Conservation (phyloP, 2,329 filamentous ascomycete genomes). For the Pyrenophora tritici-repentis region DNA sequence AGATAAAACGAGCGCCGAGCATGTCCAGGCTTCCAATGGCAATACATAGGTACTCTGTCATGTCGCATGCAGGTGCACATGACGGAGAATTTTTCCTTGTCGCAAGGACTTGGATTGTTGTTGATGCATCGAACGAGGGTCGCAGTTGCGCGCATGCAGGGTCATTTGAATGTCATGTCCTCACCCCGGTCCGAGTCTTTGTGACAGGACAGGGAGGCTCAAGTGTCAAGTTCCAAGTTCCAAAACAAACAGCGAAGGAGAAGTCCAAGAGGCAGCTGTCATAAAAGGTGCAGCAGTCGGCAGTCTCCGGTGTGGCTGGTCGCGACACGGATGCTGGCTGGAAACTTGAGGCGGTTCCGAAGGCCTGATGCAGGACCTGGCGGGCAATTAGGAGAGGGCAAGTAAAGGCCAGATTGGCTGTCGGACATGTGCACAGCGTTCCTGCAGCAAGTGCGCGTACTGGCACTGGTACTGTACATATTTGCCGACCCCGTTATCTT, state of each 20-base stretch:
- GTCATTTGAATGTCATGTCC: neutral
- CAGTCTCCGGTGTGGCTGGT: slow-evolving; percentile 8
- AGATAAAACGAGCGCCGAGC: slow-evolving; percentile 12
- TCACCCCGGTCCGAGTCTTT: slow-evolving; percentile 5
- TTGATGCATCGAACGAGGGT: slow-evolving; percentile 5
- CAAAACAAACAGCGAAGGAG: neutral
- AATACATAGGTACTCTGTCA: neutral
- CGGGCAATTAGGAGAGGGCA: too few relatives aligned
- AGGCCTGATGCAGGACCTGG: slow-evolving; percentile 3
- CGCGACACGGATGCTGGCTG: slow-evolving; percentile 18
- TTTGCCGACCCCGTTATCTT: slow-evolving; percentile 16
- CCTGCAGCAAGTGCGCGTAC: slow-evolving; percentile 5
- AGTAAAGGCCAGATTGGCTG: neutral
- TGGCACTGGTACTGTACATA: neutral
- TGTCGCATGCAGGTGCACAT: slow-evolving; percentile 10
- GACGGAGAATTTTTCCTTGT: neutral
- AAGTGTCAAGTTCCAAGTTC: slow-evolving; percentile 3
- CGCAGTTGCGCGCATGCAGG: slow-evolving; percentile 13
- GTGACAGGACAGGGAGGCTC: neutral
- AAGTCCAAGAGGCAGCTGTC: neutral
- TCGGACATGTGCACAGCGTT: slow-evolving; percentile 9
- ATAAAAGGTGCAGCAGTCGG: neutral
- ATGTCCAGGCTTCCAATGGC: slow-evolving; percentile 7
- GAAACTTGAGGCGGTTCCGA: slow-evolving; percentile 14
- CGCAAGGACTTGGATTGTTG: slow-evolving; percentile 8